Evolutionary conservation across 371 early-diverging fungal genomes (phyloP), one percentile per base, ranked within the genome.

Genomic region (Zopfochytrium polystomum): DNA sequence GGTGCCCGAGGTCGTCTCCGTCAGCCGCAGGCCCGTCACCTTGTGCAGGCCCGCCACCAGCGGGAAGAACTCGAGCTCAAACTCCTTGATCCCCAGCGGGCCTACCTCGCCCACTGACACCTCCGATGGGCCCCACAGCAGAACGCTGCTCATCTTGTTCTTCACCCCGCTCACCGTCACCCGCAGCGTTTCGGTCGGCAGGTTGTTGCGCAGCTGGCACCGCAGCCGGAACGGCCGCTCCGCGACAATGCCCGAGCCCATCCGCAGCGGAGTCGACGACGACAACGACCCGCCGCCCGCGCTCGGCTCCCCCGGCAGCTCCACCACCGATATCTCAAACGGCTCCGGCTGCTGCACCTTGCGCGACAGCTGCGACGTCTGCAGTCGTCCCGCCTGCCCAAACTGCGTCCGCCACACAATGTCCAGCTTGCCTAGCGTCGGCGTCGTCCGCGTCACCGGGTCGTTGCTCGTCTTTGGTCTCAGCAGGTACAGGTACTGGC

Each of bases 351-450:
- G 70, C 0, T 90, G 88, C 11, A 88, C 82, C 69, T 91, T 93
- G 48, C 94, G 85, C 29, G 88, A 81, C 31, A 96, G 77, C 63
- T 92, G 93, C 4, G 91, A 89, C n/a, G 97, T 97, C 73, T 97
- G 96, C 54, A 97, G 72, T 2, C 95, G 82, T 3, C 70, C 94
- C 0, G 85, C 73, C 67, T 90, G 90, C 23, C 96, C 93, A 65
- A 93, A 84, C 23, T 80, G 79, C 7, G 92, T 85, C 42, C 92
- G 80, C 97, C 97, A 96, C 6, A 87, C 79, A 54, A 96, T 95
- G 74, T 95, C 95, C 48, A 96, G 80, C 75, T 91, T 92, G 3
- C 97, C 96, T 3, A 96, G 79, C 7, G 87, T 86, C 34, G 91
- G 86, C 3, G 90, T 87, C 4, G 88, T 80, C 27, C 86, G 76